These are phyloP conservation scores for Salix dunnii DNA, from an alignment of 345 rosid genomes.

Conservation along the genomic window DNA sequence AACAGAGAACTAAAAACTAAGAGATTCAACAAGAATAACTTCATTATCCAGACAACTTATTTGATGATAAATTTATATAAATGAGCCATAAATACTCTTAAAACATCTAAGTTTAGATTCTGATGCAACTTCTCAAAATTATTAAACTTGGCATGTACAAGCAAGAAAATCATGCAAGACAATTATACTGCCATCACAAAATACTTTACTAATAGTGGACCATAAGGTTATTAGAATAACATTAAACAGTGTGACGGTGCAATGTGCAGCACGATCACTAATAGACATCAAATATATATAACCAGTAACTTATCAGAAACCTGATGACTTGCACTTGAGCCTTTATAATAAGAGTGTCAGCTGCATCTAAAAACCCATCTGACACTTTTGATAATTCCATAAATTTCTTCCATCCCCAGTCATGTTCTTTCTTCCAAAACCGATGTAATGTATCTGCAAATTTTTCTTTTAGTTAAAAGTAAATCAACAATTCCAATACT, in stretches of 20 bases:
- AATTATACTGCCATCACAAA: neutral
- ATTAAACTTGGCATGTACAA: too few relatives aligned
- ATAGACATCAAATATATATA: neutral
- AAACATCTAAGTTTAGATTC: too few relatives aligned
- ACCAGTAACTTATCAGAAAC: conserved; percentile 27
- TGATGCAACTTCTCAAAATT: too few relatives aligned
- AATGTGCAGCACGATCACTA: neutral
- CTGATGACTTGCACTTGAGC: conserved; percentile 98
- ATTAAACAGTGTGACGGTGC: neutral
- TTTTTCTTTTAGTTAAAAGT: conserved; percentile 20
- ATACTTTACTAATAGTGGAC: neutral
- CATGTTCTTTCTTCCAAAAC: conserved; percentile 90
- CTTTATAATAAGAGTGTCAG: conserved; percentile 76
- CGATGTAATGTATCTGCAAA: conserved; percentile 82
- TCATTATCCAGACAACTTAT: neutral
- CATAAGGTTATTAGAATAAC: neutral
- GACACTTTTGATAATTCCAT: conserved; percentile 78
- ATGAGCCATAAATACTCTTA: neutral
- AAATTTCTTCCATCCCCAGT: conserved; percentile 97
- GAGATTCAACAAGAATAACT: neutral
- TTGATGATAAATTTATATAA: neutral
- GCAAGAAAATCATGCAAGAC: too few relatives aligned
- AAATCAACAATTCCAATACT: conserved; percentile 5
- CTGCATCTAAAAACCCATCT: conserved; percentile 76
- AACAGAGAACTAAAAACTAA: neutral